Percentiles rank a stretch among this genome's conserved stretches.
These are phyloP conservation scores for Veloboletus limbatus DNA, from an alignment of 1,284 basidiomycete species.

Conservation along the genomic window DNA sequence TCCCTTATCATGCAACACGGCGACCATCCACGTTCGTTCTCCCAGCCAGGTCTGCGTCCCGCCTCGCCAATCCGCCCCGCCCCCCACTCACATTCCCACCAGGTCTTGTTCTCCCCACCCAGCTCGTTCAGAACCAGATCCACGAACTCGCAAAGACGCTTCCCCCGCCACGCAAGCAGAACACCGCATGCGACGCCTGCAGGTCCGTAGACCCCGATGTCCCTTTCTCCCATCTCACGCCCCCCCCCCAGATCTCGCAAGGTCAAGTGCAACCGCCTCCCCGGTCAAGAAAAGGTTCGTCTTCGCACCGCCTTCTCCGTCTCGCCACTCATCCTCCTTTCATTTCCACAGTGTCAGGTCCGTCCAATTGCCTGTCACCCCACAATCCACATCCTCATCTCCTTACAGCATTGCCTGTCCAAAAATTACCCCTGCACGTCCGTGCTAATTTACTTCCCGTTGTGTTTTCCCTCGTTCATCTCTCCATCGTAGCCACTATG, in stretches of 20 bases:
- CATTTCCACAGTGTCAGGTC: conserved; percentile 60
- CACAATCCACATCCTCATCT: conserved; percentile 11
- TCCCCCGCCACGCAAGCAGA: conserved; percentile 80
- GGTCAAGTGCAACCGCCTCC: conserved; percentile 77
- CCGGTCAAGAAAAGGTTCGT: conserved; percentile 73
- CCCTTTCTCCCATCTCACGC: neutral
- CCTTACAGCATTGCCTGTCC: conserved; percentile 65
- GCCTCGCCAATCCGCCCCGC: conserved; percentile 2
- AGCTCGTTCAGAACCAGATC: conserved; percentile 70
- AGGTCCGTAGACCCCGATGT: conserved; percentile 42
- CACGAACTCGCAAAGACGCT: conserved; percentile 73
- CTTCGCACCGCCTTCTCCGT: neutral
- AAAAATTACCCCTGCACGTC: conserved; percentile 86
- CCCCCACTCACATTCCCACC: conserved; percentile 17
- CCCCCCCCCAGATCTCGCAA: conserved; percentile 61
- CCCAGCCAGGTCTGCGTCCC: conserved; percentile 41
- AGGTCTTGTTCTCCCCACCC: conserved; percentile 61
- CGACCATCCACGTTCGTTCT: conserved; percentile 31
- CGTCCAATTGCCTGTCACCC: conserved; percentile 15
- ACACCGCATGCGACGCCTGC: conserved; percentile 89
- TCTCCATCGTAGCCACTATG: conserved; percentile 53
- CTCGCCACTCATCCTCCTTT: conserved; percentile 18
- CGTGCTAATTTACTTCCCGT: conserved; percentile 31
- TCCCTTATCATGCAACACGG: conserved; percentile 41
- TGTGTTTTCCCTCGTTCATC: conserved; percentile 24